Base-by-base conservation (phyloP, 1,284 basidiomycete species). In the Ustilago crameri region DNA sequence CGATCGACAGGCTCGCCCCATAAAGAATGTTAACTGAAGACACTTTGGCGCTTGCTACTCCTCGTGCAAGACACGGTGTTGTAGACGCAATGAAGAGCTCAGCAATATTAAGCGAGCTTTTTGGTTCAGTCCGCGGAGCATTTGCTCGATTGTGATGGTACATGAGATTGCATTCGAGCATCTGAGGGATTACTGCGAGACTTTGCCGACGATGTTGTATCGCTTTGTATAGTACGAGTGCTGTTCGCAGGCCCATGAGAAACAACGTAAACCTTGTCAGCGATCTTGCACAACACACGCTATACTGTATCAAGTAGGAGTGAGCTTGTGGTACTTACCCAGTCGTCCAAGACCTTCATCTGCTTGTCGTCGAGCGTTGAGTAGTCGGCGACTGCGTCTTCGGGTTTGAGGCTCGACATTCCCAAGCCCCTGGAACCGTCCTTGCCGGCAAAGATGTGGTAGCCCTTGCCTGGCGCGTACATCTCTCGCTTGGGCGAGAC, bases 311-410 rank as follows among this genome's bases (percentile, higher is more conserved):
- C 23, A 14, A 45, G n/a, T n/a, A n/a, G n/a, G n/a, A n/a, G n/a
- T n/a, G 41, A 45, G 53, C 14, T 20, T n/a, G 5, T 0, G 42
- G 9, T 12, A 75, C 75, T 41, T 35, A 81, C 76, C 95, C 95
- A 98, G 77, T 96, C 93, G 69, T 96, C 88, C 52, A 98, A 86
- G 1, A 93, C 91, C 84, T 93, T 93, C 83, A 85, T 84, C 81
- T 96, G 92, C 70, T 88, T 88, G 67, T 89, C 90, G 51, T 88
- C 87, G 45, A 98, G 87, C 0, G 83, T 85, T 71, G 90, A 92
- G 83, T 93, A 97, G 83, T 98, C 95, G 4, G 93, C 85, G 3
- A 94, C 87, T 0, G 95, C 95, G 80, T 98, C 91, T 83, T 94
- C 91, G 5, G 87, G 85, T 73, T 93, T 93, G 75, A 98, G 85